Percentiles rank a stretch among this genome's conserved stretches.
phyloP scores from a whole-genome alignment of 139 green algal genomes.

The Chlamydomonas applanata region DNA sequence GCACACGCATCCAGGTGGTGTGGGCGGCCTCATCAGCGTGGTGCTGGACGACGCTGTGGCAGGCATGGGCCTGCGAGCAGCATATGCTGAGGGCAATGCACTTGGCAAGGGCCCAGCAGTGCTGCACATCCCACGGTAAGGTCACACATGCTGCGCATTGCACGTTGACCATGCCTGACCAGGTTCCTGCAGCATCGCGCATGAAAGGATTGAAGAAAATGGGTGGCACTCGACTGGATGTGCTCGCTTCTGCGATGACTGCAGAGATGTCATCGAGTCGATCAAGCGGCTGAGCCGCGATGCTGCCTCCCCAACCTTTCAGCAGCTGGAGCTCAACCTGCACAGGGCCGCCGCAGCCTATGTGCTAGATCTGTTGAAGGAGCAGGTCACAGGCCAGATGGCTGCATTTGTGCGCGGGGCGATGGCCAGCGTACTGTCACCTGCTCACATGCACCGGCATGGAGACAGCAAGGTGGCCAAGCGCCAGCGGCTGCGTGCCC shows the following conservation, averaged over 20 bases:
- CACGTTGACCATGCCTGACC: too few species aligned
- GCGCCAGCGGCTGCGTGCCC: slow-evolving; percentile 24
- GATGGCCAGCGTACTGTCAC: slow-evolving; percentile 4
- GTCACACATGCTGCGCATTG: too few species aligned
- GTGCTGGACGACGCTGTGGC: slow-evolving; percentile 22
- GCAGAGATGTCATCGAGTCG: slow-evolving; percentile 20
- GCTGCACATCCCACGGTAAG: slow-evolving; percentile 48
- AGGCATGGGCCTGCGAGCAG: slow-evolving; percentile 23
- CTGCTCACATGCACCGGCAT: background rate
- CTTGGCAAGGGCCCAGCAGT: slow-evolving; percentile 76
- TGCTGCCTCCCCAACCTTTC: slow-evolving; percentile 27
- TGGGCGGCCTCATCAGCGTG: slow-evolving; percentile 29
- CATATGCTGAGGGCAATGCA: slow-evolving; percentile 67
- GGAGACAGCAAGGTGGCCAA: background rate
- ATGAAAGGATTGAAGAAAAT: too few species aligned
- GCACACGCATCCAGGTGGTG: slow-evolving; percentile 23
- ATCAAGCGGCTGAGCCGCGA: slow-evolving; percentile 28
- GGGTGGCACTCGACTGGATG: too few species aligned
- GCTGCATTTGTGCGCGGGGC: slow-evolving; percentile 19
- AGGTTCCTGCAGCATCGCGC: too few species aligned
- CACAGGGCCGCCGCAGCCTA: slow-evolving; percentile 59
- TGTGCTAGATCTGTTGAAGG: slow-evolving; percentile 51
- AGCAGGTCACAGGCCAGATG: slow-evolving; percentile 25
- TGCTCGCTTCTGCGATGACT: background rate
- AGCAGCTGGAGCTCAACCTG: slow-evolving; percentile 67